A percentile compares a stretch with the other conserved stretches of the same genome.
Conservation (phyloP, 257 asterid species). For the Verbascum thapsus region DNA sequence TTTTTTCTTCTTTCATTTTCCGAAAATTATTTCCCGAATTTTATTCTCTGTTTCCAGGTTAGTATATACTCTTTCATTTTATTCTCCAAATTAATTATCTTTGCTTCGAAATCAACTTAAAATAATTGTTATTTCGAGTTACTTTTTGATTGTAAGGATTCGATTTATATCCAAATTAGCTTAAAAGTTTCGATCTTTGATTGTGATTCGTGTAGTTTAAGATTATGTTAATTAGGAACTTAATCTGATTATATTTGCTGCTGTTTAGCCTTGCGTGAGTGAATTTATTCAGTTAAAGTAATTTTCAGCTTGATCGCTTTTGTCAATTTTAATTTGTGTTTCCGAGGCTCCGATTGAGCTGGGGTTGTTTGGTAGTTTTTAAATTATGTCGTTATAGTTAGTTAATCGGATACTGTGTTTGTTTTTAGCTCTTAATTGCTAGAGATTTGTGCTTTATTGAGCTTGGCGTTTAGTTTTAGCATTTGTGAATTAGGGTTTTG, state of each 20-base stretch:
- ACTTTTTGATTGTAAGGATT: too few species aligned
- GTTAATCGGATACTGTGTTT: slow-evolving; percentile 25
- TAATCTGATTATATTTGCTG: slow-evolving; percentile 26
- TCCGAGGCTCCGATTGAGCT: slow-evolving; percentile 14
- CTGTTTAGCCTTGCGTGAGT: not conserved
- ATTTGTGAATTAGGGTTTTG: slow-evolving; percentile 47
- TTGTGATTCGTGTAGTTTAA: slow-evolving; percentile 25
- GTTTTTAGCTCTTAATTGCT: slow-evolving; percentile 23
- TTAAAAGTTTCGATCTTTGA: slow-evolving; percentile 46
- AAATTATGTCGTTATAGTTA: not conserved
- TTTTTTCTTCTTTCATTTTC: slow-evolving; percentile 1
- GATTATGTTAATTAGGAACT: slow-evolving; percentile 26
- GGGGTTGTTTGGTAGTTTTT: slow-evolving; percentile 17
- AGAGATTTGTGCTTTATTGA: slow-evolving; percentile 32
- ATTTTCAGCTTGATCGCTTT: slow-evolving; percentile 42
- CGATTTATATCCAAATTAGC: too few species aligned
- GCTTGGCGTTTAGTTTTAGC: slow-evolving; percentile 23
- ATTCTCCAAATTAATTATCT: not conserved
- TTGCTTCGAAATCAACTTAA: too few species aligned
- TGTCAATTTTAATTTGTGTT: slow-evolving; percentile 22
- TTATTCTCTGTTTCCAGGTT: slow-evolving; percentile 48
- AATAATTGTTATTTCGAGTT: slow-evolving; percentile 8
- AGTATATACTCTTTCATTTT: slow-evolving; percentile 30
- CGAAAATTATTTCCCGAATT: too few species aligned
- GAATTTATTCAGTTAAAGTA: slow-evolving; percentile 28